Evolutionary conservation across 495 filamentous ascomycete genomes (phyloP).

Genomic region (Letharia columbiana): DNA sequence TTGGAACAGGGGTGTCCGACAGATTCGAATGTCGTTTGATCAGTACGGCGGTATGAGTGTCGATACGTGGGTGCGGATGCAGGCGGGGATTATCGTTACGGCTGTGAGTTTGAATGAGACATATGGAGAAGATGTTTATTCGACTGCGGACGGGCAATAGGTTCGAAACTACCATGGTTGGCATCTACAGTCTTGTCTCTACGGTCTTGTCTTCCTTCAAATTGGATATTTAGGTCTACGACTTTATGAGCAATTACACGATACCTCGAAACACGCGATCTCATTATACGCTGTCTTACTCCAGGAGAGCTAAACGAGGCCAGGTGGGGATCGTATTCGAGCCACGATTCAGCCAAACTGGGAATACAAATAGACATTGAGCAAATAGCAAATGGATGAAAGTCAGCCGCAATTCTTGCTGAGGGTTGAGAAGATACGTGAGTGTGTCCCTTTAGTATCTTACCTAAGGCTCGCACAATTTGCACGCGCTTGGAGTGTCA

Average conservation of each 20-base stretch:
- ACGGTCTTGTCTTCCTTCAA: too few relatives aligned
- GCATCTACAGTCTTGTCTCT: neutral
- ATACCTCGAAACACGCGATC: neutral
- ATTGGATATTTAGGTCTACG: too few relatives aligned
- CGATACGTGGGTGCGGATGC: conserved; percentile 59
- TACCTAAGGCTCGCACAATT: neutral
- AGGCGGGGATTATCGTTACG: conserved; percentile 48
- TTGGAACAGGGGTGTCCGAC: conserved; percentile 53
- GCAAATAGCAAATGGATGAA: too few relatives aligned
- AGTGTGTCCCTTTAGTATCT: neutral
- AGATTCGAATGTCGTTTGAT: conserved; percentile 43
- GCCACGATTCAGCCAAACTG: neutral
- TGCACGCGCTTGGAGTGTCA: neutral
- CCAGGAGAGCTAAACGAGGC: too few relatives aligned
- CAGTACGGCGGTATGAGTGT: conserved; percentile 31
- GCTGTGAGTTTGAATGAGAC: conserved; percentile 58
- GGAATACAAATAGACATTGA: too few relatives aligned
- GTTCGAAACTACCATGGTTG: neutral
- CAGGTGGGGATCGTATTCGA: neutral
- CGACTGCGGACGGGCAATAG: conserved; percentile 22
- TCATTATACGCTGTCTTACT: neutral
- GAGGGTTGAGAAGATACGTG: too few relatives aligned
- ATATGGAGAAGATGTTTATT: conserved; percentile 54
- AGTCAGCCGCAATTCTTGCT: too few relatives aligned
- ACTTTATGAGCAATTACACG: too few relatives aligned